Percentiles rank a stretch among this genome's conserved stretches.
Evolutionary conservation across 768 basidiomycete genomes (phyloP).

Genomic region (Leucosporidium scottii): DNA sequence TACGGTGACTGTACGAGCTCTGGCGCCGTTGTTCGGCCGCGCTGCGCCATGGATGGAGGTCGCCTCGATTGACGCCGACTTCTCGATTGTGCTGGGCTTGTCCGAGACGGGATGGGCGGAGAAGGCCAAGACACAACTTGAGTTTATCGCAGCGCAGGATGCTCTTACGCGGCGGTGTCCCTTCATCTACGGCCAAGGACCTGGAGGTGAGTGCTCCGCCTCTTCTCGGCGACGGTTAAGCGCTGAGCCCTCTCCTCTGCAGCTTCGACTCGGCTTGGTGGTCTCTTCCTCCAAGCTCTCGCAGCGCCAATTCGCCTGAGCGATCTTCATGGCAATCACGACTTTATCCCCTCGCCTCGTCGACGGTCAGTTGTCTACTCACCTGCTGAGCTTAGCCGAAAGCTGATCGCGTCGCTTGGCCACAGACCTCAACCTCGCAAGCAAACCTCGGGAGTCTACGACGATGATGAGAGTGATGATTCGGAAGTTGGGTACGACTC

Average conservation of each 20-base stretch:
- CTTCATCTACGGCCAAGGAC: constrained; percentile 9
- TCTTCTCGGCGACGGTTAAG: neutral
- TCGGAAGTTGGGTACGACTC: neutral
- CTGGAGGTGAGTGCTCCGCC: neutral
- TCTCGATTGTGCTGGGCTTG: constrained; percentile 59
- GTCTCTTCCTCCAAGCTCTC: constrained; percentile 7
- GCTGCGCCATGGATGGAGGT: constrained; percentile 32
- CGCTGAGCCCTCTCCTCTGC: neutral
- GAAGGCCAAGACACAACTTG: constrained; percentile 52
- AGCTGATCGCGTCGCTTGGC: too few species aligned
- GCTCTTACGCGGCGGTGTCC: constrained; percentile 49
- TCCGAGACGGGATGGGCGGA: constrained; percentile 55
- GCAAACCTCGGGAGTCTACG: too few species aligned
- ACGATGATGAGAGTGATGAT: neutral
- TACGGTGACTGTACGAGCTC: neutral
- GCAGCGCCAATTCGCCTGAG: neutral
- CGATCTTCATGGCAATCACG: neutral
- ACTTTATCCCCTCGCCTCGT: too few species aligned
- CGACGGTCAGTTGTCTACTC: too few species aligned
- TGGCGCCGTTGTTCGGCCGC: constrained; percentile 20
- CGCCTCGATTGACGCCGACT: constrained; percentile 22
- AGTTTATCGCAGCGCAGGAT: constrained; percentile 68
- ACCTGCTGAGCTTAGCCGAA: too few species aligned
- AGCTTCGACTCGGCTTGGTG: neutral
- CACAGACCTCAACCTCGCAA: too few species aligned